phyloP scores from a whole-genome alignment of 371 early-diverging fungal genomes.

The Circinella minor region DNA sequence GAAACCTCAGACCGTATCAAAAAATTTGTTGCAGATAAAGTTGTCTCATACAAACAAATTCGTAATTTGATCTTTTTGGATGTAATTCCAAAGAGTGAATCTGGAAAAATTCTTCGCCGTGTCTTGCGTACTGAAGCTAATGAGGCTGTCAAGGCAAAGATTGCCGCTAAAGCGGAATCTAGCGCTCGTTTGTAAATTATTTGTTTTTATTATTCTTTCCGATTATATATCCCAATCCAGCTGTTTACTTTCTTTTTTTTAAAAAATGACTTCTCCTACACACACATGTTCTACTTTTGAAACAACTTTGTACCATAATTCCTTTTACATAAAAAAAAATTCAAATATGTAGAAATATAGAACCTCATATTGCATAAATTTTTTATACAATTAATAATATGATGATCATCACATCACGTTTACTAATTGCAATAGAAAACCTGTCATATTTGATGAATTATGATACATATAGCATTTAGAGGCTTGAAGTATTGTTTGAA shows the following conservation, averaged over 20 bases:
- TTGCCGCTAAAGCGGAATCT: neutral
- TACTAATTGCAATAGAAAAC: neutral
- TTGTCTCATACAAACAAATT: conserved; percentile 75
- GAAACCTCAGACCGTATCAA: conserved; percentile 51
- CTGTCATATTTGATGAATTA: too few species aligned
- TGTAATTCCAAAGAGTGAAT: conserved; percentile 69
- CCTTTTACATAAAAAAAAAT: neutral
- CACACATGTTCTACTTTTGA: neutral
- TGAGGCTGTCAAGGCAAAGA: conserved; percentile 3
- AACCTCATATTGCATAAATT: neutral
- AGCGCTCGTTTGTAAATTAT: conserved; percentile 3
- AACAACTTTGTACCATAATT: neutral
- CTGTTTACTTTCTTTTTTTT: neutral
- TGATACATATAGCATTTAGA: too few species aligned
- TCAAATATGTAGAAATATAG: neutral
- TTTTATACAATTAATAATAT: too few species aligned
- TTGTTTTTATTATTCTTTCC: neutral
- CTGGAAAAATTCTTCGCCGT: conserved; percentile 80
- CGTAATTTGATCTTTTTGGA: conserved; percentile 70
- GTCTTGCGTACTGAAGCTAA: conserved; percentile 16
- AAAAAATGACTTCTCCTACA: too few species aligned
- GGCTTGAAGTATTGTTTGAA: too few species aligned
- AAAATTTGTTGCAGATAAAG: conserved; percentile 58
- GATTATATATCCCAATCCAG: neutral
- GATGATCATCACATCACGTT: neutral